Evolutionary conservation across 352 stramenopile species (phyloP).

Genomic region (Elongisporangium prolatum): DNA sequence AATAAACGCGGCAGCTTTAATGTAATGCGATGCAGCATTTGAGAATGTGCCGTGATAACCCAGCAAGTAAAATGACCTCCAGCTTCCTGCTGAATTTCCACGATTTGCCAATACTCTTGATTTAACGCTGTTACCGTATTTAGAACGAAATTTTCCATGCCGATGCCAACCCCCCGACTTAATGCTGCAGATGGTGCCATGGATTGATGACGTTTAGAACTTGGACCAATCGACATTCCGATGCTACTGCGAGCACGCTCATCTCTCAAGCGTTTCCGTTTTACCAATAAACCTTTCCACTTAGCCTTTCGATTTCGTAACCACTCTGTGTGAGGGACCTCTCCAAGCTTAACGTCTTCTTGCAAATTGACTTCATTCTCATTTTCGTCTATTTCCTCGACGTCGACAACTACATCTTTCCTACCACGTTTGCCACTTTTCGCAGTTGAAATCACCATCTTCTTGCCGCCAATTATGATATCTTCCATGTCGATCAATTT

Average conservation of each 20-base stretch:
- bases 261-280: constrained; percentile 53
- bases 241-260: constrained; percentile 36
- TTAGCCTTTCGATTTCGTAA: constrained; percentile 66
- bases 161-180: constrained; percentile 22
- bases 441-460: constrained; percentile 5
- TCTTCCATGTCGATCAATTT: constrained; percentile 75
- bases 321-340: constrained; percentile 56
- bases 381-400: constrained; percentile 25
- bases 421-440: constrained; percentile 6
- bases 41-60: constrained; percentile 89
- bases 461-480: constrained; percentile 21
- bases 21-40: constrained; percentile 69
- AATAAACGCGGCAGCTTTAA: constrained; percentile 68
- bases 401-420: constrained; percentile 14
- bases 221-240: constrained; percentile 23
- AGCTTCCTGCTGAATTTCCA: constrained; percentile 75
- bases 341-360: constrained; percentile 45
- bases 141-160: constrained; percentile 81
- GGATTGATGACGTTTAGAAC: constrained; percentile 31
- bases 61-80: constrained; percentile 92
- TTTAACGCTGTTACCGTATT: constrained; percentile 50
- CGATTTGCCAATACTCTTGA: constrained; percentile 72
- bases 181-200: constrained; percentile 4
- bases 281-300: constrained; percentile 55
- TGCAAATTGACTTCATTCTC: constrained; percentile 7